Evolutionary conservation across 2,329 filamentous ascomycete species (phyloP).

Genomic region (Pseudogymnoascus sp.): DNA sequence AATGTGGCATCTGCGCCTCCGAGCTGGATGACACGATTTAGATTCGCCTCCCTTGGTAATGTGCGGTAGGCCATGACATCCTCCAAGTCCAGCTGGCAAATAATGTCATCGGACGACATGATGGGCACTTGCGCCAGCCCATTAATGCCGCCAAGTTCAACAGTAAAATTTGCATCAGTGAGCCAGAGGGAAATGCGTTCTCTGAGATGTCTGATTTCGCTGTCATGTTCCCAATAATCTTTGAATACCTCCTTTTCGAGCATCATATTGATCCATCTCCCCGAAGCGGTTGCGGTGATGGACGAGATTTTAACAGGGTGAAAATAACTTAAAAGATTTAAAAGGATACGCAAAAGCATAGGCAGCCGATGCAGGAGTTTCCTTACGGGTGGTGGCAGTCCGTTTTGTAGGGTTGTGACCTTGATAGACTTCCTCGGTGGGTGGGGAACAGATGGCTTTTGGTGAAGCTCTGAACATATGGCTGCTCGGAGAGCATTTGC

Average conservation of each 20-base stretch:
- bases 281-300: conserved; percentile 42
- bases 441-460: conserved; percentile 41
- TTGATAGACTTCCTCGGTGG: conserved; percentile 41
- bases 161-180: conserved; percentile 44
- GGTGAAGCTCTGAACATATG: conserved; percentile 41
- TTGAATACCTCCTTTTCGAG: conserved; percentile 43
- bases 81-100: conserved; percentile 36
- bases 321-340: conserved; percentile 44
- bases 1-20: conserved; percentile 44
- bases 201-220: conserved; percentile 39
- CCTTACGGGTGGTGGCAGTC: conserved; percentile 34
- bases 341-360: conserved; percentile 39
- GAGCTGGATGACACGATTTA: conserved; percentile 42
- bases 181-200: conserved; percentile 41
- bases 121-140: conserved; percentile 41
- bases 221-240: conserved; percentile 36
- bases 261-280: conserved; percentile 41
- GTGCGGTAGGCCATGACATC: conserved; percentile 44
- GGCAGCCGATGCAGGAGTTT: conserved; percentile 42
- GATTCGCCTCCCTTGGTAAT: conserved; percentile 33
- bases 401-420: conserved; percentile 40
- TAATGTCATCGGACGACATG: conserved; percentile 40
- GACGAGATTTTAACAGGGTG: conserved; percentile 44
- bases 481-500: conserved; percentile 40
- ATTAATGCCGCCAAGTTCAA: conserved; percentile 38